Evolutionary conservation across 495 filamentous ascomycete species (phyloP), one percentile per base, ranked within the genome.

Genomic region (Annulohypoxylon maeteangense): DNA sequence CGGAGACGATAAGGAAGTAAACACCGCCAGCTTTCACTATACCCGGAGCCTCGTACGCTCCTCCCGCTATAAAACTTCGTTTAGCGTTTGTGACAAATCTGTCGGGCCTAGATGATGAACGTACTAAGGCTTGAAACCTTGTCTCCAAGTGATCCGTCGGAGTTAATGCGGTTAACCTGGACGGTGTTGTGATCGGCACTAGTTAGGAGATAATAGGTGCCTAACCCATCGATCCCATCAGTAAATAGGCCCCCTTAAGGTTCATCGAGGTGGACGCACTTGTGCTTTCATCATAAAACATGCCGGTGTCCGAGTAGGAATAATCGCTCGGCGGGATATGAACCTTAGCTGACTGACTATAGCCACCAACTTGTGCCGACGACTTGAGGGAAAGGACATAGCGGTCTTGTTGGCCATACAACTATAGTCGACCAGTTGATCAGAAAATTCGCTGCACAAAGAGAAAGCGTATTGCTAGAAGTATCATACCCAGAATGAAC

Each of bases 381-480:
- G 80, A 82, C 47, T 75, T 75, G 1, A 85, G 70, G 6, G 81
- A 79, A 40, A 84, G 78, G 11, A 81, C 76, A 45, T 82, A 79
- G 16, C 82, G 78, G 50, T 85, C 78, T 31, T 83, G 77, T 68
- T 85, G 83, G 2, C 83, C 83, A 72, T 78, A 85, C 12, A 85
- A 76, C 81, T 81, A 59, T 70, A 34, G 11, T 42, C 22, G 18
- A 18, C 25, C 34, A 58, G 53, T 11, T 16, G 10, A 23, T 67
- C 29, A 67, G 42, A 25, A 44, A 27, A 4, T 2, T 48, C 27
- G 16, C 14, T n/a, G 11, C 6, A 20, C 14, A 0, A 16, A 12
- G 22, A 27, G 1, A n/a, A 8, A 7, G 6, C 27, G 6, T 34
- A 20, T 11, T 7, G 20, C 8, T 11, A 11, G 10, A 20, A n/a